Conservation (phyloP, 2,329 filamentous ascomycete genomes). For the Fusarium sororula region DNA sequence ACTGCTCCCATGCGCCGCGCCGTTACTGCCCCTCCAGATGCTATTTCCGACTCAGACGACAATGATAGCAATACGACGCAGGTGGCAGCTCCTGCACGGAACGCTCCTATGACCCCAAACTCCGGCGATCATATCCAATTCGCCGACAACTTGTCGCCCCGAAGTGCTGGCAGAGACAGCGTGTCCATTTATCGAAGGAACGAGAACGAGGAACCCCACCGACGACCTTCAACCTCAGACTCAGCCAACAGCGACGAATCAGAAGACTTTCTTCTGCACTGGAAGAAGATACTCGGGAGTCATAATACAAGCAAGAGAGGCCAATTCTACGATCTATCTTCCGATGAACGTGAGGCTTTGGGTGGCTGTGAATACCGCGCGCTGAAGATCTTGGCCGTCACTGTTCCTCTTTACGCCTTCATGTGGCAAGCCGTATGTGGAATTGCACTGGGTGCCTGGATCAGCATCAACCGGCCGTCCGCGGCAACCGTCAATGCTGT, state of each 20-base stretch:
- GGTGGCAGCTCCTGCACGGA: conserved; percentile 21
- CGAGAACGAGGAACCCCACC: conserved; percentile 5
- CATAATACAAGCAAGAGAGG: conserved; percentile 60
- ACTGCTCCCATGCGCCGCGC: conserved; percentile 24
- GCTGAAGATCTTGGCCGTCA: conserved; percentile 64
- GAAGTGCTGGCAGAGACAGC: conserved; percentile 5
- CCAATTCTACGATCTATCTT: conserved; percentile 62
- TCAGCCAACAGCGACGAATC: conserved; percentile 38
- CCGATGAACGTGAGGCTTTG: conserved; percentile 63
- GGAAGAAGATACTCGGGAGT: conserved; percentile 48
- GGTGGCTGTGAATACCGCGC: conserved; percentile 73
- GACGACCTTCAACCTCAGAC: conserved; percentile 32
- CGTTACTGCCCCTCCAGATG: conserved; percentile 29
- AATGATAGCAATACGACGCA: conserved; percentile 36
- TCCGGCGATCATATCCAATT: conserved; percentile 37
- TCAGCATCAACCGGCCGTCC: conserved; percentile 60
- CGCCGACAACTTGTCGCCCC: conserved; percentile 5
- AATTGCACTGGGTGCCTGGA: conserved; percentile 69
- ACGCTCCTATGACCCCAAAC: conserved; percentile 17
- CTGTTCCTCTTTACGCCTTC: conserved; percentile 69
- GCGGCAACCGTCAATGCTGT: conserved; percentile 64
- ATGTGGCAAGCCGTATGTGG: conserved; percentile 68
- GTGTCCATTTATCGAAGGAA: conserved; percentile 36
- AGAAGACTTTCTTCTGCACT: conserved; percentile 43
- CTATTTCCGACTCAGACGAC: conserved; percentile 30